A percentile compares a stretch with the other conserved stretches of the same genome.
These are phyloP conservation scores for Kurtzmaniella quercitrusa DNA, from an alignment of 1,139 yeast species.

Conservation along the genomic window DNA sequence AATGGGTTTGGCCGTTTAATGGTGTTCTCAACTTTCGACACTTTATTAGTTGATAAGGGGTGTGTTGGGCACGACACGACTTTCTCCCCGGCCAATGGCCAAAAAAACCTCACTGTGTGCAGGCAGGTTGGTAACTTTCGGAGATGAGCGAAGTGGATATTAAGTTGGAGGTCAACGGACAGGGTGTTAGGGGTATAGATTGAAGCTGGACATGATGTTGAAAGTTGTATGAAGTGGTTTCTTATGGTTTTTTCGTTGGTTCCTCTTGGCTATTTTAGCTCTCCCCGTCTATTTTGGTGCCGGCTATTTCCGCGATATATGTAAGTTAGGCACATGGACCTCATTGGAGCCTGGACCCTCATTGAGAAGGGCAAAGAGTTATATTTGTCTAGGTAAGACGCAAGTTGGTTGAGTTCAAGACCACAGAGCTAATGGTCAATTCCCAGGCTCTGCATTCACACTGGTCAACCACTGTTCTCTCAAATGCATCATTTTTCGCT, in stretches of 20 bases:
- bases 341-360: not conserved
- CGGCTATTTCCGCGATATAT: not conserved
- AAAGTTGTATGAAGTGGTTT: too few species aligned
- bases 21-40: slow-evolving; percentile 2
- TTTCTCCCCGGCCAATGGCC: not conserved
- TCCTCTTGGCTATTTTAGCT: too few species aligned
- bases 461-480: too few species aligned
- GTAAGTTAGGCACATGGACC: not conserved
- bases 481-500: too few species aligned
- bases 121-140: not conserved
- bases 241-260: too few species aligned
- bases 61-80: slow-evolving; percentile 8
- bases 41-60: slow-evolving; percentile 7
- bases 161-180: too few species aligned
- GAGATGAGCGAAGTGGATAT: not conserved
- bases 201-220: too few species aligned
- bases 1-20: slow-evolving; percentile 1
- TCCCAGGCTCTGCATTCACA: too few species aligned
- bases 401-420: too few species aligned
- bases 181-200: too few species aligned
- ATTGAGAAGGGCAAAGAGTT: not conserved
- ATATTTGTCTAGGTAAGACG: too few species aligned
- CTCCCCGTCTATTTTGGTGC: not conserved
- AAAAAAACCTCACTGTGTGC: not conserved
- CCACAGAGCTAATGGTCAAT: too few species aligned